Percentiles rank a stretch among this genome's conserved stretches.
Evolutionary conservation across 495 filamentous ascomycete genomes (phyloP).

Genomic region (Astrothelium subdiscretum): DNA sequence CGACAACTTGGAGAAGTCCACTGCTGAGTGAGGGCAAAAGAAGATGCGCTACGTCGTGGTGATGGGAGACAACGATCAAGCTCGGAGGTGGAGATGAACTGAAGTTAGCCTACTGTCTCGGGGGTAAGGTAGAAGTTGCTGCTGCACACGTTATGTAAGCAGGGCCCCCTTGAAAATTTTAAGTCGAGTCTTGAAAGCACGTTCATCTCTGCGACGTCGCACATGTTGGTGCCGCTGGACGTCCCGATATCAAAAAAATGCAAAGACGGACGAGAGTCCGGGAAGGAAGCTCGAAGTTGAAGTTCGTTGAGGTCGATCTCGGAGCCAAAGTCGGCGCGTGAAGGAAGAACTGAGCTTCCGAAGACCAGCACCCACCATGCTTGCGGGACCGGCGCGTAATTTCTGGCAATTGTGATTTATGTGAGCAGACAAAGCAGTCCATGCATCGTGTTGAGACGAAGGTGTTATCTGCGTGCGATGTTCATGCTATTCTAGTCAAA

Average conservation of each 20-base stretch:
- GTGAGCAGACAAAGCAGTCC: too few relatives aligned
- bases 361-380: not conserved
- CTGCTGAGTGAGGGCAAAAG: not conserved
- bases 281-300: not conserved
- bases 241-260: not conserved
- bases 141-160: conserved; percentile 2
- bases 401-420: too few relatives aligned
- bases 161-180: not conserved
- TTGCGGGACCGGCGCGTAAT: not conserved
- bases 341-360: conserved; percentile 3
- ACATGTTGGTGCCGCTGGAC: not conserved
- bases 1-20: not conserved
- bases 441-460: too few relatives aligned
- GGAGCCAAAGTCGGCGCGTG: conserved; percentile 3
- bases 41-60: not conserved
- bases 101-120: not conserved
- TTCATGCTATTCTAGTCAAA: too few relatives aligned
- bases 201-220: not conserved
- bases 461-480: too few relatives aligned
- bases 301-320: not conserved
- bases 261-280: not conserved
- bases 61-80: not conserved
- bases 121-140: not conserved
- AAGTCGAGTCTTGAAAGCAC: not conserved
- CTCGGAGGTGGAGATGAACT: not conserved